These are phyloP conservation scores for Pichia sp. DNA, from an alignment of 1,139 yeast genomes.

Conservation along the genomic window DNA sequence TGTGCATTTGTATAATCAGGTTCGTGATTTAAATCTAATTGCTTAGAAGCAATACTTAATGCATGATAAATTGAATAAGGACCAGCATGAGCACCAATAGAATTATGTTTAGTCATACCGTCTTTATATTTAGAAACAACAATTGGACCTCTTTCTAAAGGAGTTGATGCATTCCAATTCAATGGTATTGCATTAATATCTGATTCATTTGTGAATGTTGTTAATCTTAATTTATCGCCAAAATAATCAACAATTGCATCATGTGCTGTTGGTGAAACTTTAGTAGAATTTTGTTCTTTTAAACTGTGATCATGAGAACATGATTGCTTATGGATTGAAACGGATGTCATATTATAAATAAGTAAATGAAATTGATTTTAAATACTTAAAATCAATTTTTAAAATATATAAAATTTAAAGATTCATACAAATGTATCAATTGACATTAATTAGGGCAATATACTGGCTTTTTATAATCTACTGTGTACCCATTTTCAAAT, in stretches of 20 bases:
- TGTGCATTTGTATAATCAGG: slow-evolving; percentile 58
- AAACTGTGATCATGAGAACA: slow-evolving; percentile 8
- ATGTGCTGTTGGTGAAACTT: slow-evolving; percentile 12
- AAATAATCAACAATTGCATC: slow-evolving; percentile 28
- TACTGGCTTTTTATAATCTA: no score
- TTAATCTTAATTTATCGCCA: slow-evolving; percentile 35
- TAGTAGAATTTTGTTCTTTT: slow-evolving; percentile 10
- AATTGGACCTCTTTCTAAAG: slow-evolving; percentile 48
- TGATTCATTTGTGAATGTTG: slow-evolving; percentile 47
- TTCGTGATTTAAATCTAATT: slow-evolving; percentile 41
- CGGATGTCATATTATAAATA: slow-evolving; percentile 2
- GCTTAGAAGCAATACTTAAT: slow-evolving; percentile 50
- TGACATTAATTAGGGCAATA: no score
- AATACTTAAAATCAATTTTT: neutral
- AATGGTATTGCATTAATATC: slow-evolving; percentile 42
- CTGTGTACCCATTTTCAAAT: no score
- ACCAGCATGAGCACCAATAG: slow-evolving; percentile 59
- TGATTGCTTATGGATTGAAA: neutral
- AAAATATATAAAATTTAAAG: no score
- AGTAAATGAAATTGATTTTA: neutral
- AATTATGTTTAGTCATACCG: slow-evolving; percentile 40
- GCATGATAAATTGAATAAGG: slow-evolving; percentile 58
- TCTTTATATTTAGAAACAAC: slow-evolving; percentile 47
- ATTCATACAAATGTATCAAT: no score
- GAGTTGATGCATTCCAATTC: slow-evolving; percentile 45